These are phyloP conservation scores for Dentipellis fragilis DNA, from an alignment of 768 basidiomycete genomes.

Conservation along the genomic window DNA sequence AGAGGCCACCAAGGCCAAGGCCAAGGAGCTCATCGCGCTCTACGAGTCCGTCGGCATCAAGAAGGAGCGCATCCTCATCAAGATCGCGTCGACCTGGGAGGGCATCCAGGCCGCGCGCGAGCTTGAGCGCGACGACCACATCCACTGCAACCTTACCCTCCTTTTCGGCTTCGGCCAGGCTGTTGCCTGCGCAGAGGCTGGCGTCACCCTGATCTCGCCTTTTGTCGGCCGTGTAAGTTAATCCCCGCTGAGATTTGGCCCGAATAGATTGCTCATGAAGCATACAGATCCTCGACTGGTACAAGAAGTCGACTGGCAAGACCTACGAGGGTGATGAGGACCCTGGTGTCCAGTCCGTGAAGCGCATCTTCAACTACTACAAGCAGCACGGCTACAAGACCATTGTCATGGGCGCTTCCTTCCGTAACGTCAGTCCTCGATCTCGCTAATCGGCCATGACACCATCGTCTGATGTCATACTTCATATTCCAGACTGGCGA, in stretches of 20 bases:
- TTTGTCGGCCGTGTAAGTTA: constrained; percentile 85
- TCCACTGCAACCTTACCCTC: constrained; percentile 98
- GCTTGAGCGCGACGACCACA: constrained; percentile 84
- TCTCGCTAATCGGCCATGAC: neutral
- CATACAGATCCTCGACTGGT: constrained; percentile 91
- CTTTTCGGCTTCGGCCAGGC: constrained; percentile 98
- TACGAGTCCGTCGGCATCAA: constrained; percentile 91
- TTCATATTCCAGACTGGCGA: constrained; percentile 54
- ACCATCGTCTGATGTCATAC: neutral
- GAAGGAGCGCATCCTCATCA: constrained; percentile 94
- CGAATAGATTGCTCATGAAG: constrained; percentile 5
- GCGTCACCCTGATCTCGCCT: constrained; percentile 96
- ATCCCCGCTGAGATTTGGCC: constrained; percentile 5
- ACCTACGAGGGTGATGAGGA: constrained; percentile 85
- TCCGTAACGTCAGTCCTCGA: constrained; percentile 76
- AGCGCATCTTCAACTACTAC: constrained; percentile 99
- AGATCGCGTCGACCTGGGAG: constrained; percentile 99
- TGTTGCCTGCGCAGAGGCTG: constrained; percentile 97
- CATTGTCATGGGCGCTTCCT: constrained; percentile 99
- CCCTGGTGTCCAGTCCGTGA: constrained; percentile 92
- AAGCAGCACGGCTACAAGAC: constrained; percentile 98
- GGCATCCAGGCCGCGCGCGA: constrained; percentile 98
- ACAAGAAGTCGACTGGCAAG: constrained; percentile 85
- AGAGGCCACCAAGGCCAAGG: constrained; percentile 84
- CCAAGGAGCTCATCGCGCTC: constrained; percentile 82